These are phyloP conservation scores for Microascus cirrosus DNA, from an alignment of 2,329 filamentous ascomycete species.

Conservation along the genomic window DNA sequence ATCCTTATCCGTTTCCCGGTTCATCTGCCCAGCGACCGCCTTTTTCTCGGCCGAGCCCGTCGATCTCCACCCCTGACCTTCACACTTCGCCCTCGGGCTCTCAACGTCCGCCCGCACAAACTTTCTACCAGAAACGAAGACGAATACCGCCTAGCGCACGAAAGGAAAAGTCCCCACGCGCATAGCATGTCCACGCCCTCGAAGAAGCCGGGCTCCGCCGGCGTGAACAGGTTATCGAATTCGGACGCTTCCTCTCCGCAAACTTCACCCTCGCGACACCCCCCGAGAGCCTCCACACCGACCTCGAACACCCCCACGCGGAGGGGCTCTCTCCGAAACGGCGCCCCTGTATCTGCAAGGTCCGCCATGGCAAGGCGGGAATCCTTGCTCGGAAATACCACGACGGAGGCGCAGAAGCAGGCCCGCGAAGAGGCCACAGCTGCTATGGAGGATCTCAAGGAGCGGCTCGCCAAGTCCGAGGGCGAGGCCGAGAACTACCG, in stretches of 20 bases:
- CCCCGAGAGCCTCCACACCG: conserved; percentile 34
- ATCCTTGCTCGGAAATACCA: conserved; percentile 28
- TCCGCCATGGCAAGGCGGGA: conserved; percentile 53
- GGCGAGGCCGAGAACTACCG: conserved; percentile 64
- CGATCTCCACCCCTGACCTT: not conserved
- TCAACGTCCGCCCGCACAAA: not conserved
- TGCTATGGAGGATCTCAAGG: conserved; percentile 72
- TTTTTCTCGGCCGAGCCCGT: not conserved
- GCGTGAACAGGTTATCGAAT: conserved; percentile 1
- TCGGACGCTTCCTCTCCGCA: conserved; percentile 1
- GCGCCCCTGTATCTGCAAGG: conserved; percentile 61
- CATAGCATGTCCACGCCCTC: conserved; percentile 3
- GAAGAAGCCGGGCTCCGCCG: conserved; percentile 1
- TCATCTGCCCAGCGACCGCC: not conserved
- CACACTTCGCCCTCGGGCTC: not conserved
- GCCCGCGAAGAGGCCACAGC: conserved; percentile 70
- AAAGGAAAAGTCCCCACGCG: not conserved
- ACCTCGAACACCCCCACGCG: conserved; percentile 33
- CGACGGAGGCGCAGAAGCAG: conserved; percentile 49
- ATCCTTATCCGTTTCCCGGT: not conserved
- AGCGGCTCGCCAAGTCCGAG: conserved; percentile 73
- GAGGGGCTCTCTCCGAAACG: conserved; percentile 53
- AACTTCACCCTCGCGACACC: conserved; percentile 1
- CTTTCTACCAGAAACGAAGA: not conserved
- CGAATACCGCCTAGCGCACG: not conserved